Percentiles rank a stretch among this genome's conserved stretches.
phyloP scores from a whole-genome alignment of 257 asterid species.

The Solanum chiquidenum region DNA sequence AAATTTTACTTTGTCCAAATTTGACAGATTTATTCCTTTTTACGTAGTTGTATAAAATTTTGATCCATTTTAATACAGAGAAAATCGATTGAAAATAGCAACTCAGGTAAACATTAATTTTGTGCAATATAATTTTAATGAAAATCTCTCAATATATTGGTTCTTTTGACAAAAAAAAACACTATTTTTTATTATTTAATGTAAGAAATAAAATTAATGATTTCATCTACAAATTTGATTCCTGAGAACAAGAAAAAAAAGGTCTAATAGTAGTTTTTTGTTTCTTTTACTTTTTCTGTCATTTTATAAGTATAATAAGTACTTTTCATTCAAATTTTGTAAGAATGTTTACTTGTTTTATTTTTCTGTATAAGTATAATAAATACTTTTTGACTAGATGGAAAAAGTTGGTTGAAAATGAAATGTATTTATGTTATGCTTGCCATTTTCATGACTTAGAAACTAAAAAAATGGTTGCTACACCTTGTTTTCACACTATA shows the following conservation, averaged over 20 bases:
- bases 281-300: background rate
- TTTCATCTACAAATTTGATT: background rate
- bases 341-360: background rate
- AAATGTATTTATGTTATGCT: background rate
- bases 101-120: background rate
- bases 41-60: too few species aligned
- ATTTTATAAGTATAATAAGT: background rate
- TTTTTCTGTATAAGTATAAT: background rate
- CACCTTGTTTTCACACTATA: background rate
- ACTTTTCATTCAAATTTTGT: background rate
- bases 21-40: background rate
- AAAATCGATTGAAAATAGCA: background rate
- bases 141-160: background rate
- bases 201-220: background rate
- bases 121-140: background rate
- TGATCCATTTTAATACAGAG: background rate
- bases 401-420: background rate
- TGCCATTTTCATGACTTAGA: background rate
- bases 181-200: background rate
- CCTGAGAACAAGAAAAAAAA: background rate
- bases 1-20: background rate
- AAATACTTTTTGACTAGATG: background rate
- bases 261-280: background rate
- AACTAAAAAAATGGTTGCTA: background rate
- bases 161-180: background rate